These are phyloP conservation scores for Mentha longifolia DNA, from an alignment of 257 asterid species.

Conservation along the genomic window DNA sequence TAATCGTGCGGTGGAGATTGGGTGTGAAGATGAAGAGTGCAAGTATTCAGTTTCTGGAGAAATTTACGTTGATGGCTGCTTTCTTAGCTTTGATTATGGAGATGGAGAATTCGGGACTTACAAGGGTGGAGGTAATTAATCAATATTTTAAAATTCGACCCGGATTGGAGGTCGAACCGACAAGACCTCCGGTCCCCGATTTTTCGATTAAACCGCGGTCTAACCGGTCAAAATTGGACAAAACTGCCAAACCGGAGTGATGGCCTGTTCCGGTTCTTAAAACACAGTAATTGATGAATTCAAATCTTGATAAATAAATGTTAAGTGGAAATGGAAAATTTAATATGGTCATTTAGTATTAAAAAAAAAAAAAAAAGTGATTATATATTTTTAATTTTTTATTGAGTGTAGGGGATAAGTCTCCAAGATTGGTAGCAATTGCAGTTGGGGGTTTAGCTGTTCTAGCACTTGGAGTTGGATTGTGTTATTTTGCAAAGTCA, in stretches of 20 bases:
- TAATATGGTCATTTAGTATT: neutral
- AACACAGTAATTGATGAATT: no score
- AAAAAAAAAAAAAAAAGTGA: no score
- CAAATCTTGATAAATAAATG: no score
- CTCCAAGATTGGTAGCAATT: conserved; percentile 52
- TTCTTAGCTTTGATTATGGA: conserved; percentile 42
- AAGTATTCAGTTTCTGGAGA: conserved; percentile 58
- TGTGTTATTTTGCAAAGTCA: conserved; percentile 46
- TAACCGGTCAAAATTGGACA: no score
- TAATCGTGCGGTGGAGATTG: conserved; percentile 49
- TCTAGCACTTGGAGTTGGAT: conserved; percentile 37
- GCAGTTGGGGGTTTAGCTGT: conserved; percentile 59
- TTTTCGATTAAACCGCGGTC: no score
- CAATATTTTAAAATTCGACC: no score
- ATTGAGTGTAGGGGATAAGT: conserved; percentile 6
- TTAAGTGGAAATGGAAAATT: neutral
- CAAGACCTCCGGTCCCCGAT: no score
- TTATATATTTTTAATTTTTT: neutral
- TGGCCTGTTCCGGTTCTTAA: no score
- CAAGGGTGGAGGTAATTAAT: conserved; percentile 42
- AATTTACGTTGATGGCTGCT: conserved; percentile 62
- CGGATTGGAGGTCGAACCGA: no score
- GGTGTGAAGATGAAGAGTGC: conserved; percentile 48
- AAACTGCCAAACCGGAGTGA: no score
- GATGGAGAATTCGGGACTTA: conserved; percentile 23